Percentiles rank a stretch among this genome's conserved stretches.
phyloP scores from a whole-genome alignment of 2,329 filamentous ascomycete genomes.

The Alternaria triticimaculans region DNA sequence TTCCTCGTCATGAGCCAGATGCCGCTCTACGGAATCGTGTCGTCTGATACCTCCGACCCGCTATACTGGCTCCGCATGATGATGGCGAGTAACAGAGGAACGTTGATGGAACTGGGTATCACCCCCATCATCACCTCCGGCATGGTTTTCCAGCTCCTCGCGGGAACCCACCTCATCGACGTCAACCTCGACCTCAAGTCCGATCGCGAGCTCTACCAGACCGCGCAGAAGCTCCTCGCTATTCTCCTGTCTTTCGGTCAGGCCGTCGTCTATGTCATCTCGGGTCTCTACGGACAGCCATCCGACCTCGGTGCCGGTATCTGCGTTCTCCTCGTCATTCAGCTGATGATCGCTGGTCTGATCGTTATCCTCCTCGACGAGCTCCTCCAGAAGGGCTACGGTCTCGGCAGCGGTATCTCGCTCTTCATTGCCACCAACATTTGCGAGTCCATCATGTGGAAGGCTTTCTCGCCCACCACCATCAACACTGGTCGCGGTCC shows the following conservation, averaged over 20 bases:
- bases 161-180: conserved; percentile 98
- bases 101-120: conserved; percentile 92
- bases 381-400: conserved; percentile 98
- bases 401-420: conserved; percentile 96
- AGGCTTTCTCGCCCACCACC: conserved; percentile 98
- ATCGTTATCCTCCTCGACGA: conserved; percentile 99
- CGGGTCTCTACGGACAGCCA: conserved; percentile 89
- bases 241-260: conserved; percentile 98
- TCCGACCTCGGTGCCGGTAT: conserved; percentile 97
- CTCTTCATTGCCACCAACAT: conserved; percentile 99
- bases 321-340: conserved; percentile 96
- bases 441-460: conserved; percentile 99
- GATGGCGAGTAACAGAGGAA: conserved; percentile 97
- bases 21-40: conserved; percentile 95
- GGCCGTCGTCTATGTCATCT: conserved; percentile 97
- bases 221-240: conserved; percentile 88
- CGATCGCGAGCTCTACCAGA: conserved; percentile 99
- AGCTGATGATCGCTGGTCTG: conserved; percentile 95
- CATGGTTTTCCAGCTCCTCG: conserved; percentile 99
- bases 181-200: conserved; percentile 99
- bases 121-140: conserved; percentile 99
- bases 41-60: conserved; percentile 92
- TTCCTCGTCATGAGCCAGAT: conserved; percentile 99
- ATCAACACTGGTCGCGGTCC: conserved; percentile 99
- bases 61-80: conserved; percentile 99